Base-by-base conservation (phyloP, 2,329 filamentous ascomycete species). In the Fusarium compactum region DNA sequence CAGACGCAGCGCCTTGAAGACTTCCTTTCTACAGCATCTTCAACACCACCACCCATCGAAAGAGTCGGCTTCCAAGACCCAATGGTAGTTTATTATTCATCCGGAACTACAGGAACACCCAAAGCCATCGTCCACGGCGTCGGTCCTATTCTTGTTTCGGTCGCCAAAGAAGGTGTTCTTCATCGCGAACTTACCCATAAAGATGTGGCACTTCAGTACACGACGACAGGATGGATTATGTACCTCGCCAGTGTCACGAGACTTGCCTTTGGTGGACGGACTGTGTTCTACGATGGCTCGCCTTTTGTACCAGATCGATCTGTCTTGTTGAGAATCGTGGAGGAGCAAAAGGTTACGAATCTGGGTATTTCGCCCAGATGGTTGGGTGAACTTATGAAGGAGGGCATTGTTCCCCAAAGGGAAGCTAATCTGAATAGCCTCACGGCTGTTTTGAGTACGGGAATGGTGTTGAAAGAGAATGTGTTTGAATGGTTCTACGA, bases 151-250 rank as follows among this genome's bases (percentile, higher is more conserved):
- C 78, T 92, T 30, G 67, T 93, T 25, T 85, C 78, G 67, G 73
- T 75, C 16, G 75, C 71, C 66, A 88, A 95, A 76, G 93, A 97
- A 77, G 83, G 81, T 2, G 79, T 77, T 5, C 77, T 89, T 27
- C 86, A 89, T 74, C 82, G 85, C 50, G 80, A 82, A 29, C 60
- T 80, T 6, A 76, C 69, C 0, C 72, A 81, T 0, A 75, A 80
- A n/a, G 81, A 79, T 45, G 82, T 87, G 2, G 76, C 79, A 2
- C 71, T 89, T 61, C 86, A 89, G 77, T 89, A 86, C 75, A 89
- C 89, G 2, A 91, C 89, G 0, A 94, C 91, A 0, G 91, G 92
- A 1, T 97, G 93, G 93, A 96, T 97, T 80, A 97, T 97, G 93
- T 96, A 95, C 76, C 82, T 94, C 11, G 81, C 84, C 5, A 87